Percentiles rank a stretch among this genome's conserved stretches.
Conservation (phyloP, 352 stramenopile genomes). For the Pythium myriotylum region DNA sequence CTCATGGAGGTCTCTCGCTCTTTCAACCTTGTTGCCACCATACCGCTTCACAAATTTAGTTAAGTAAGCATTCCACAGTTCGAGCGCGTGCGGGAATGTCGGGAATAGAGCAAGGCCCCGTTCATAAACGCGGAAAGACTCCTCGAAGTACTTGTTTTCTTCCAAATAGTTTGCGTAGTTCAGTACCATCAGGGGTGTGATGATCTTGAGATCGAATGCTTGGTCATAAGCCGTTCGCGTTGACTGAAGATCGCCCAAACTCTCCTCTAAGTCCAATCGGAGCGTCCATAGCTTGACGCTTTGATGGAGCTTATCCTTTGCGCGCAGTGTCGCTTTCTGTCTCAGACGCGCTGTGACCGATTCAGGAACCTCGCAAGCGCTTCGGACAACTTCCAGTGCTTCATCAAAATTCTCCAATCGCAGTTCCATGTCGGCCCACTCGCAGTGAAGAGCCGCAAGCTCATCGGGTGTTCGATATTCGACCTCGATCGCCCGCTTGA, state of each 20-base stretch:
- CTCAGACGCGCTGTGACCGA: slow-evolving; percentile 50
- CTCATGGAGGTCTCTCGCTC: slow-evolving; percentile 97
- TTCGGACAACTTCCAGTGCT: slow-evolving; percentile 89
- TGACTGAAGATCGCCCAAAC: slow-evolving; percentile 94
- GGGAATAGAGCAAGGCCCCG: slow-evolving; percentile 75
- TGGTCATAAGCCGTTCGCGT: slow-evolving; percentile 95
- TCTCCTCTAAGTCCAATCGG: slow-evolving; percentile 98
- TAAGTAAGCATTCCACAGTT: slow-evolving; percentile 97
- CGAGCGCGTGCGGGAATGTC: slow-evolving; percentile 93
- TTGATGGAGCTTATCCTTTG: slow-evolving; percentile 86
- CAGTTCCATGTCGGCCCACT: slow-evolving; percentile 97
- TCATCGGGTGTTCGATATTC: slow-evolving; percentile 90
- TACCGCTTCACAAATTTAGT: slow-evolving; percentile 96
- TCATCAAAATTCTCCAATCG: slow-evolving; percentile 94
- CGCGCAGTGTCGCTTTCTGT: slow-evolving; percentile 52
- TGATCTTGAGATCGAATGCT: slow-evolving; percentile 95
- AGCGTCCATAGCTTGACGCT: slow-evolving; percentile 96
- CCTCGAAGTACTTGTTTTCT: slow-evolving; percentile 98
- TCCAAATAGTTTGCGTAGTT: slow-evolving; percentile 97
- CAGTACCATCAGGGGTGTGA: slow-evolving; percentile 96
- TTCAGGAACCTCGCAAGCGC: slow-evolving; percentile 69
- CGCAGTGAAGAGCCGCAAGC: slow-evolving; percentile 93
- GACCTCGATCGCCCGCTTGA: slow-evolving; percentile 86
- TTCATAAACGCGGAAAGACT: slow-evolving; percentile 95
- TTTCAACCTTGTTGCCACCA: slow-evolving; percentile 95